Evolutionary conservation across 2,329 filamentous ascomycete species (phyloP).

Genomic region (Sporothrix brasiliensis): DNA sequence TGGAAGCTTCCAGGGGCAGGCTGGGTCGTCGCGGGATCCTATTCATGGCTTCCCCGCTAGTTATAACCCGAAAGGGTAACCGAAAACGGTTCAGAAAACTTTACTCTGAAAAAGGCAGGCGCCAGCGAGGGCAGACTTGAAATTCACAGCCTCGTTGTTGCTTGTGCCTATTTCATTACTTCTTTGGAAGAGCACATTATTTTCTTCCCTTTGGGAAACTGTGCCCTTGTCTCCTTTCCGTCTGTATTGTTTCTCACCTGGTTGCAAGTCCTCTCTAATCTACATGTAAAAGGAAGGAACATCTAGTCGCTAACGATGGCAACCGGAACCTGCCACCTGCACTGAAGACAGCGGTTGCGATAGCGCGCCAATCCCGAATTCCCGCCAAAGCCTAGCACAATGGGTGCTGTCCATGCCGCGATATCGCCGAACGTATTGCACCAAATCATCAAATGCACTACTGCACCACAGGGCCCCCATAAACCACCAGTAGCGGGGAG

Average conservation of each 20-base stretch:
- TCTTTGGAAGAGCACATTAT: neutral
- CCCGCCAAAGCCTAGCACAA: neutral
- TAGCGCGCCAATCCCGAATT: slow-evolving; percentile 29
- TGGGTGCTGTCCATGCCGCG: slow-evolving; percentile 28
- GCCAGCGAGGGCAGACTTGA: neutral
- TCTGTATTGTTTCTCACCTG: neutral
- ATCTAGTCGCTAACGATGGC: neutral
- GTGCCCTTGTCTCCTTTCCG: neutral
- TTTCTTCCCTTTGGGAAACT: neutral
- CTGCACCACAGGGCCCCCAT: slow-evolving; percentile 10
- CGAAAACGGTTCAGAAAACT: slow-evolving; percentile 2
- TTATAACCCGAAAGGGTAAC: slow-evolving; percentile 14
- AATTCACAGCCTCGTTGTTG: neutral
- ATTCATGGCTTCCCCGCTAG: neutral
- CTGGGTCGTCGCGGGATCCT: too few relatives aligned
- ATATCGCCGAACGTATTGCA: slow-evolving; percentile 33
- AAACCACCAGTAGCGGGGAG: slow-evolving; percentile 6
- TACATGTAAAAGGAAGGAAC: slow-evolving; percentile 17
- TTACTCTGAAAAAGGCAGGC: neutral
- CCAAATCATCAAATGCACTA: neutral
- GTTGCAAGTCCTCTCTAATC: slow-evolving; percentile 14
- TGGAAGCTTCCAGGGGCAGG: neutral
- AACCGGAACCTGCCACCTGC: neutral
- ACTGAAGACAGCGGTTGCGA: neutral
- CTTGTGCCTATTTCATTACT: neutral